Evolutionary conservation across 2,329 filamentous ascomycete species (phyloP), one percentile per base, ranked within the genome.

Genomic region (Ilyonectria mors-panacis): DNA sequence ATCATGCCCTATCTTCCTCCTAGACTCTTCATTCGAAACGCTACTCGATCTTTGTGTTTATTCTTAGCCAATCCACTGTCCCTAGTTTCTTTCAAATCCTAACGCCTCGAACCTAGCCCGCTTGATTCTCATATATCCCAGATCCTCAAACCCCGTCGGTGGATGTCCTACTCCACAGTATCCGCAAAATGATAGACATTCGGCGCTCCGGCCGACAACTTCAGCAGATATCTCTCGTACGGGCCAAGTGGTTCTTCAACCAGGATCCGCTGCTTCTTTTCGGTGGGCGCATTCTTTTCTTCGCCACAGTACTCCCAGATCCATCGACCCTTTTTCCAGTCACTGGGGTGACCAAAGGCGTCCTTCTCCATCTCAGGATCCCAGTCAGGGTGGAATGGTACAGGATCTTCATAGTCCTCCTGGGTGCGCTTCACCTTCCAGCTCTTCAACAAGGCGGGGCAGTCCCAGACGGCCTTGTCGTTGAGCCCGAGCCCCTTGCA

Each of bases 241-340:
- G 85, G 86, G 0, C 87, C 87, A 4, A 89, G 71, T 5, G 80
- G 83, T 73, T 88, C 87, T 71, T 89, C 87, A 5, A 85, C 79
- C 81, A 90, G 79, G 30, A 82, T 78, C 26, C 78, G 78, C 68
- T 81, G 76, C 50, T 70, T 77, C 50, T 83, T 82, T 21, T 81
- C 73, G 10, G 72, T 72, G 2, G 85, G 84, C 8, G 84, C 84
- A 2, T 79, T 73, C 21, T 73, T 70, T 59, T 85, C 80, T 0
- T 80, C 76, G 0, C 87, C 87, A 17, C 77, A 74, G 53, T 87
- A 89, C 73, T 86, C 83, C 87, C 87, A 89, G 2, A 86, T 78
- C 87, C 87, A 89, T 42, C 84, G 80, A 1, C 76, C 76, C 30
- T 78, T 72, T 8, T 75, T 69, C 37, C 72, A 76, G 4, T 75